Evolutionary conservation across 345 rosid species (phyloP).

Genomic region (Rhodomyrtus tomentosa): DNA sequence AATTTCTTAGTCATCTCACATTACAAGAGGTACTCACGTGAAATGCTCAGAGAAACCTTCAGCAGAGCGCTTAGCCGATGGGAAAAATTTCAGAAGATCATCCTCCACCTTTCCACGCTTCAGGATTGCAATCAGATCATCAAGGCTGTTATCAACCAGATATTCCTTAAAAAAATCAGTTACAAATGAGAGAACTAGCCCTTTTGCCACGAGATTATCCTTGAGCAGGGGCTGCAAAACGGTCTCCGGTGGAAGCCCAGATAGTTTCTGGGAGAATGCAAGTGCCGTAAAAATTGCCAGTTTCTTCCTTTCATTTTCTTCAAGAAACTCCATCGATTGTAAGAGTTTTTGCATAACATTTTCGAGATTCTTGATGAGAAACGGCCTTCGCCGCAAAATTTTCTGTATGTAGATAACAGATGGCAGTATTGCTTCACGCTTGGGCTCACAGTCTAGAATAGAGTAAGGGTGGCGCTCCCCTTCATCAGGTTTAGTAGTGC

Average conservation of each 20-base stretch:
- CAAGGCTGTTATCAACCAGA: constrained; percentile 93
- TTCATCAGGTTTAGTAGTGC: constrained; percentile 94
- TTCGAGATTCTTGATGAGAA: constrained; percentile 95
- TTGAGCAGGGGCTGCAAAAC: constrained; percentile 95
- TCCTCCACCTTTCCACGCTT: constrained; percentile 98
- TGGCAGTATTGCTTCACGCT: constrained; percentile 65
- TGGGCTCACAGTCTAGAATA: constrained; percentile 78
- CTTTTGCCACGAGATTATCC: constrained; percentile 97
- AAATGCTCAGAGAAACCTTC: constrained; percentile 96
- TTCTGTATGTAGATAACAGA: constrained; percentile 87
- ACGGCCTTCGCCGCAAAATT: constrained; percentile 81
- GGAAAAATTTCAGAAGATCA: constrained; percentile 72
- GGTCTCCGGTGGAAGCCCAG: constrained; percentile 96
- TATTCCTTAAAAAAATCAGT: constrained; percentile 97
- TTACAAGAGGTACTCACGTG: constrained; percentile 44
- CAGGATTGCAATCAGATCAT: constrained; percentile 81
- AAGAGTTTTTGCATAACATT: constrained; percentile 84
- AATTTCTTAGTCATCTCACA: neutral
- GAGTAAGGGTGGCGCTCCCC: constrained; percentile 96
- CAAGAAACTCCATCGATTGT: constrained; percentile 93
- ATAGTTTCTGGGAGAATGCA: constrained; percentile 92
- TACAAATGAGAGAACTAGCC: constrained; percentile 90
- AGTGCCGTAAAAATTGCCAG: constrained; percentile 97
- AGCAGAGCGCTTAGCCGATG: constrained; percentile 73
- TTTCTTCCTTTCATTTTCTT: constrained; percentile 97